A percentile compares a stretch with the other conserved stretches of the same genome.
Conservation (phyloP, 2,329 filamentous ascomycete genomes). For the Sclerotinia sclerotiorum region DNA sequence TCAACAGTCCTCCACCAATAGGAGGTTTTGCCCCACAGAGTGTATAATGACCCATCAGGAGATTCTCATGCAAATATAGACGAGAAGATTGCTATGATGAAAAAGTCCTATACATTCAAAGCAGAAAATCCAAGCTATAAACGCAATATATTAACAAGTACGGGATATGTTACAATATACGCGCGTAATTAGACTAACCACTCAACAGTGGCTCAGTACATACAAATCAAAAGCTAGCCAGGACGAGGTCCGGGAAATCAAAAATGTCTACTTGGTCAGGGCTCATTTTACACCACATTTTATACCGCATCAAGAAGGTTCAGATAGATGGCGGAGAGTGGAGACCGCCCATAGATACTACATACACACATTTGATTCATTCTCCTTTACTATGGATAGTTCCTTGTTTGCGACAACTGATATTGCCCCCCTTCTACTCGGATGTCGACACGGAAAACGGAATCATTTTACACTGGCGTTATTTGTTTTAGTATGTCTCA, state of each 20-base stretch:
- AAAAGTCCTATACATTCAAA: conserved; percentile 2
- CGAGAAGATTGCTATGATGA: background rate
- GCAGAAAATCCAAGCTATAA: background rate
- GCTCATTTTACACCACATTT: background rate
- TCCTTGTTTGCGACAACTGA: background rate
- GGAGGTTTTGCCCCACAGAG: conserved; percentile 26
- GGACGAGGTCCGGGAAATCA: background rate
- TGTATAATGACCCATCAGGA: conserved; percentile 19
- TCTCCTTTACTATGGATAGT: conserved; percentile 11
- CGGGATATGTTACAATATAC: conserved; percentile 13
- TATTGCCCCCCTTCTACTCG: background rate
- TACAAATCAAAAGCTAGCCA: background rate
- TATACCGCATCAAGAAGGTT: conserved; percentile 5
- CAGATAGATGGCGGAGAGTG: conserved; percentile 10
- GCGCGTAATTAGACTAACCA: background rate
- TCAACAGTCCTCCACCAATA: conserved; percentile 78
- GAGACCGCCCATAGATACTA: conserved; percentile 1
- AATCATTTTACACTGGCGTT: conserved; percentile 15
- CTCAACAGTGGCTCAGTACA: background rate
- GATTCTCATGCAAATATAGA: conserved; percentile 1
- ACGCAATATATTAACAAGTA: background rate
- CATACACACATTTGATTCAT: conserved; percentile 14
- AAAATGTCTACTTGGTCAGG: background rate
- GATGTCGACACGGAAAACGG: conserved; percentile 10
- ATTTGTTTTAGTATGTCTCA: conserved; percentile 10